A percentile compares a stretch with the other conserved stretches of the same genome.
Evolutionary conservation across 768 basidiomycete genomes (phyloP).

Genomic region (Rhizopogon vulgaris): DNA sequence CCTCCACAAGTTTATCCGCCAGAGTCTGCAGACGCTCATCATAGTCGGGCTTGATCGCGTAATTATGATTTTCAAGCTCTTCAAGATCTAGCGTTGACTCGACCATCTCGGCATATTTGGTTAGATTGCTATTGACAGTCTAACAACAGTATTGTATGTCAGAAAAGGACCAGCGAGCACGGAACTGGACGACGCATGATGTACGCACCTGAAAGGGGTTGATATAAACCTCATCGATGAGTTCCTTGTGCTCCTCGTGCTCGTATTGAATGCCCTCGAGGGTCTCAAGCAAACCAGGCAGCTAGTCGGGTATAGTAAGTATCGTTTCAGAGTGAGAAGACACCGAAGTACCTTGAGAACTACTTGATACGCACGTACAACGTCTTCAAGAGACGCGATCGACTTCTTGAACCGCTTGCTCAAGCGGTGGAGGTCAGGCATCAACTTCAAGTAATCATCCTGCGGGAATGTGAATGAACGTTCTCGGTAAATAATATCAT

Average conservation of each 20-base stretch:
- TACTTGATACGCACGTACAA: constrained; percentile 93
- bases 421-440: constrained; percentile 92
- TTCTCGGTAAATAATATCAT: not conserved
- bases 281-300: constrained; percentile 67
- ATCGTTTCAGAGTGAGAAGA: not conserved
- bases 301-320: constrained; percentile 31
- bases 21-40: constrained; percentile 69
- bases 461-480: constrained; percentile 23
- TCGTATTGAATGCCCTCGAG: constrained; percentile 47
- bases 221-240: constrained; percentile 69
- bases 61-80: constrained; percentile 79
- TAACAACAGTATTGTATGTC: constrained; percentile 21
- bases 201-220: constrained; percentile 49
- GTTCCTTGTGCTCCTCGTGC: constrained; percentile 39
- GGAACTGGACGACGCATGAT: not conserved
- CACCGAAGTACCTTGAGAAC: constrained; percentile 57
- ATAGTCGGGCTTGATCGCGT: constrained; percentile 89
- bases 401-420: constrained; percentile 87
- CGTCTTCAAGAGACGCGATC: constrained; percentile 84
- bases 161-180: not conserved
- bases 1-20: constrained; percentile 58
- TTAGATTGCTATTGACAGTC: constrained; percentile 58
- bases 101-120: constrained; percentile 88
- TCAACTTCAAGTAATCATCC: constrained; percentile 83
- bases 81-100: constrained; percentile 92